These are phyloP conservation scores for Leccinum pellstonianum DNA, from an alignment of 768 basidiomycete genomes.

Conservation along the genomic window DNA sequence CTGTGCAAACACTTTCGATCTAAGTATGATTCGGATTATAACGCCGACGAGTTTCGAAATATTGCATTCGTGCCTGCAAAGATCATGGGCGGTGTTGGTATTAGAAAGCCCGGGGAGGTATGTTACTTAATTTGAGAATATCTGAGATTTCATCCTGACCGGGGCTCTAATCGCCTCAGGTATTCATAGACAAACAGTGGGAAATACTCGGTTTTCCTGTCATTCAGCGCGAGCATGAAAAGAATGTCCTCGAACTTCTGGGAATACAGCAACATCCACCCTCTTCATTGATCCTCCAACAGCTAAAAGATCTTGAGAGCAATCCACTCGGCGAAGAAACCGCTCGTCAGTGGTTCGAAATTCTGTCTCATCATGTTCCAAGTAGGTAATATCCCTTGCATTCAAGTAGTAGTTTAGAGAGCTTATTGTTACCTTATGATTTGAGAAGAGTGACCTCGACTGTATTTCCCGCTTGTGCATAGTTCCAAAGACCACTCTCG, in stretches of 20 bases:
- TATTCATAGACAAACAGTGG: too few relatives aligned
- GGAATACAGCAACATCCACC: constrained; percentile 49
- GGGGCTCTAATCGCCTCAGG: too few relatives aligned
- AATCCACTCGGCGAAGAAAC: constrained; percentile 50
- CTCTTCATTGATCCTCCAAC: constrained; percentile 49
- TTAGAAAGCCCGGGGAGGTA: too few relatives aligned
- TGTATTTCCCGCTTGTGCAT: constrained; percentile 53
- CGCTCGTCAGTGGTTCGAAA: constrained; percentile 63
- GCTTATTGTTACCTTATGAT: constrained; percentile 41
- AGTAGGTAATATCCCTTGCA: constrained; percentile 37
- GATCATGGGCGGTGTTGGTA: too few relatives aligned
- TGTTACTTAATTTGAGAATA: too few relatives aligned
- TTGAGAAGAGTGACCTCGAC: constrained; percentile 49
- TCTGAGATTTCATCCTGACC: too few relatives aligned
- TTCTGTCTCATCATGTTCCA: constrained; percentile 56
- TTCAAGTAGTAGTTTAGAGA: constrained; percentile 42
- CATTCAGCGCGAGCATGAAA: too few relatives aligned
- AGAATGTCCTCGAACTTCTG: too few relatives aligned
- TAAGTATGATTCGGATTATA: constrained; percentile 33
- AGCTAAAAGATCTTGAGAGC: constrained; percentile 39
- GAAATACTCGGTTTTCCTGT: too few relatives aligned
- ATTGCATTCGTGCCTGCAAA: too few relatives aligned
- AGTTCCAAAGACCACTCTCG: constrained; percentile 52
- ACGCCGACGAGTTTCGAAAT: constrained; percentile 49
- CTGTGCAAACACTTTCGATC: constrained; percentile 46